phyloP scores from a whole-genome alignment of 306 rosid species.

The Benincasa hispida region DNA sequence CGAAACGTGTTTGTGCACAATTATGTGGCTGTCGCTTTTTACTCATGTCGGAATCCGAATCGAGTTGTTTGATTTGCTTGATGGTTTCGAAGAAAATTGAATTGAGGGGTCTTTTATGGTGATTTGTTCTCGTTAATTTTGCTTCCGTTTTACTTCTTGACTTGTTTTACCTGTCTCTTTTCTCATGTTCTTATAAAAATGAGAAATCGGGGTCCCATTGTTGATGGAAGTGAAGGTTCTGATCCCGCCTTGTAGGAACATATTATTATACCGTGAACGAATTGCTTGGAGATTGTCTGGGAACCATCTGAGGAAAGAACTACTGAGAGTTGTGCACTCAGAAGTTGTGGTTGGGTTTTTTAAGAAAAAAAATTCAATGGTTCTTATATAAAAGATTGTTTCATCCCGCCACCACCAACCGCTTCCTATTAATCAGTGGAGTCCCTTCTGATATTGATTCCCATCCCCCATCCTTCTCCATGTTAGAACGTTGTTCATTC shows the following conservation, averaged over 20 bases:
- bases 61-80: background rate
- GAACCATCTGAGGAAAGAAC: background rate
- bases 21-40: background rate
- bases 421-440: background rate
- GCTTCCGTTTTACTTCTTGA: background rate
- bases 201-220: background rate
- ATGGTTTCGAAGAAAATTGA: background rate
- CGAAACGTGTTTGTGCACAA: background rate
- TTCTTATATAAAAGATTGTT: background rate
- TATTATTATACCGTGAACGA: background rate
- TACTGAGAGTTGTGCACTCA: background rate
- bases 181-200: background rate
- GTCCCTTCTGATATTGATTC: background rate
- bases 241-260: background rate
- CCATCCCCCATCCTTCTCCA: background rate
- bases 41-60: background rate
- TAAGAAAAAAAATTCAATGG: background rate
- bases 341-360: background rate
- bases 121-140: background rate
- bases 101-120: background rate
- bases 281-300: background rate
- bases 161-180: background rate
- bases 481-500: too few species aligned
- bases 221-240: background rate
- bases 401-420: background rate